Conservation (phyloP, 169 alveolate genomes). For the Plasmodium yoelii region DNA sequence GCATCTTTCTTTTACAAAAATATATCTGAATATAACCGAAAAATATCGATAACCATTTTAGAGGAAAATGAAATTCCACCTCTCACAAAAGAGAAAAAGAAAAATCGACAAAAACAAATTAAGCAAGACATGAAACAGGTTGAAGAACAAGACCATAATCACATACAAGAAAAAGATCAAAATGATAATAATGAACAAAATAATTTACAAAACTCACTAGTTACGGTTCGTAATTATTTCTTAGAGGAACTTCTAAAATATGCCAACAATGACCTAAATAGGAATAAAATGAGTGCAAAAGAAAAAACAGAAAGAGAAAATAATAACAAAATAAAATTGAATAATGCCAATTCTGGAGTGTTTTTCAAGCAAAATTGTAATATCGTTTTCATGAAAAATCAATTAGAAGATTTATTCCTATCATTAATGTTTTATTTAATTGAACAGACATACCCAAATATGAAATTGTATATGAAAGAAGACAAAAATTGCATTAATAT, state of each 20-base stretch:
- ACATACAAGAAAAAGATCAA: neutral
- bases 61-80: neutral
- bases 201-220: neutral
- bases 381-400: slow-evolving; percentile 44
- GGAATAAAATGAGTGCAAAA: neutral
- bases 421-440: slow-evolving; percentile 37
- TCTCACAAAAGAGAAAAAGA: slow-evolving; percentile 27
- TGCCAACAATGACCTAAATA: slow-evolving; percentile 7
- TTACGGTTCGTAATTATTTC: slow-evolving; percentile 17
- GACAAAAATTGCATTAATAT: slow-evolving; percentile 24
- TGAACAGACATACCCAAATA: slow-evolving; percentile 7
- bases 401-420: slow-evolving; percentile 61
- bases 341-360: neutral
- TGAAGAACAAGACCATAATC: neutral
- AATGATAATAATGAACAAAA: neutral
- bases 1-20: slow-evolving; percentile 54
- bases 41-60: neutral
- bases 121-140: neutral
- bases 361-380: neutral
- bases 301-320: slow-evolving; percentile 9
- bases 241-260: slow-evolving; percentile 6
- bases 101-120: slow-evolving; percentile 9
- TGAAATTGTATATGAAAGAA: slow-evolving; percentile 36
- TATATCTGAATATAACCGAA: neutral
- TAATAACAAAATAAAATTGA: slow-evolving; percentile 3